Conservation (phyloP, 2,329 filamentous ascomycete genomes). For the Cercospora canescens region DNA sequence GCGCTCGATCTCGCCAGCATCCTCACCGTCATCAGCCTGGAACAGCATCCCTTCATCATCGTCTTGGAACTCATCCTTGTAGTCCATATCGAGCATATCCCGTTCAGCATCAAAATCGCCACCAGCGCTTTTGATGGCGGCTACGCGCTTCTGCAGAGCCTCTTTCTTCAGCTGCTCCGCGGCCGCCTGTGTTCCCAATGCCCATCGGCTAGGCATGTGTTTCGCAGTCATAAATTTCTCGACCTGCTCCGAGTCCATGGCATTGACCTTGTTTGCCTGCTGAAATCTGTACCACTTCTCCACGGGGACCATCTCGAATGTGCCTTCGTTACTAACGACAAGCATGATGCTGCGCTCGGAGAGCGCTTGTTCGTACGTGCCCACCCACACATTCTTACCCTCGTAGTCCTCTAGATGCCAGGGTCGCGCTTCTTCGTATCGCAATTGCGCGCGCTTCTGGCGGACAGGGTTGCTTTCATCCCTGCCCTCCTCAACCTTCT, state of each 20-base stretch:
- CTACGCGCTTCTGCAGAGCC: conserved; percentile 45
- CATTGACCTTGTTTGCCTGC: conserved; percentile 62
- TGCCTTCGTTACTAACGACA: conserved; percentile 67
- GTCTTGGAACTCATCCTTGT: conserved; percentile 75
- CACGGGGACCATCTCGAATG: conserved; percentile 81
- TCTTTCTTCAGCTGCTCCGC: conserved; percentile 31
- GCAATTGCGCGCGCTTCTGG: conserved; percentile 61
- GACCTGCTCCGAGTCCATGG: conserved; percentile 78
- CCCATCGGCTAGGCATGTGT: conserved; percentile 75
- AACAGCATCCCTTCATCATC: conserved; percentile 79
- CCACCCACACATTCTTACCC: conserved; percentile 91
- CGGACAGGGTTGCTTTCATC: conserved; percentile 75
- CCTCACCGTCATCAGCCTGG: conserved; percentile 78
- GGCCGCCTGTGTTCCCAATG: conserved; percentile 63
- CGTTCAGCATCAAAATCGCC: conserved; percentile 56
- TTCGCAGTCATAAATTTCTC: conserved; percentile 82
- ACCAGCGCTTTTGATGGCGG: conserved; percentile 27
- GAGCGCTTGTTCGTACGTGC: conserved; percentile 83
- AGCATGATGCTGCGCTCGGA: conserved; percentile 80
- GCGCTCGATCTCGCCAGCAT: conserved; percentile 63
- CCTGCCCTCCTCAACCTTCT: conserved; percentile 82
- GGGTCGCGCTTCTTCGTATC: conserved; percentile 92
- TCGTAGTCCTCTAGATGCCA: conserved; percentile 98
- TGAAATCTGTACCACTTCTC: conserved; percentile 95
- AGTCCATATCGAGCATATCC: conserved; percentile 66